Percentiles rank a stretch among this genome's conserved stretches.
phyloP scores from a whole-genome alignment of 805 yeast genomes.

The Ogataea populi-albae region DNA sequence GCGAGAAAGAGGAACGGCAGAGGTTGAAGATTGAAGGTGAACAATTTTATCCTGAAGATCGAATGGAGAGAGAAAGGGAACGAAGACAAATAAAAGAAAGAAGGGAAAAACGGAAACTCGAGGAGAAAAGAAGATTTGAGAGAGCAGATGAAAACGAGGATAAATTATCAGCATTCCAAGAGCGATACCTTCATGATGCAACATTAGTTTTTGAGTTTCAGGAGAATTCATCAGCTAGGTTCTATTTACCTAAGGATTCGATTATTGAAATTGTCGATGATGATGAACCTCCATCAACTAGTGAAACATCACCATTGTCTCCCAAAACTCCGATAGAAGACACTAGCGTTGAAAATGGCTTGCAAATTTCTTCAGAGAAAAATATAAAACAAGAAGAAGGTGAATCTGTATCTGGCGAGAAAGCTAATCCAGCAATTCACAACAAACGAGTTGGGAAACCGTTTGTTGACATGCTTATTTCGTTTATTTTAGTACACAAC shows the following conservation, averaged over 20 bases:
- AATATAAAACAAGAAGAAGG: not conserved
- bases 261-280: slow-evolving; percentile 56
- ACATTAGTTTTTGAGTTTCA: slow-evolving; percentile 80
- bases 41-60: slow-evolving; percentile 15
- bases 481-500: slow-evolving; percentile 51
- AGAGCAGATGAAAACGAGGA: slow-evolving; percentile 41
- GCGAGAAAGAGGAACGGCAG: slow-evolving; percentile 18
- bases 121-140: slow-evolving; percentile 15
- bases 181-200: slow-evolving; percentile 62
- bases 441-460: slow-evolving; percentile 20
- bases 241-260: slow-evolving; percentile 70
- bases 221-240: slow-evolving; percentile 76
- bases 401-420: not conserved
- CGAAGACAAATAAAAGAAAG: slow-evolving; percentile 10
- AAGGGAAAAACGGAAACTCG: slow-evolving; percentile 19
- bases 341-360: not conserved
- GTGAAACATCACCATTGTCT: slow-evolving; percentile 10
- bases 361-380: not conserved
- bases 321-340: not conserved
- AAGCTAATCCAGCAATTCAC: slow-evolving; percentile 6
- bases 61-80: slow-evolving; percentile 15
- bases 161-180: slow-evolving; percentile 74
- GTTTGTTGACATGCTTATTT: slow-evolving; percentile 42
- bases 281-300: slow-evolving; percentile 25
- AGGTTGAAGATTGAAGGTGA: slow-evolving; percentile 11